Percentiles rank a stretch among this genome's conserved stretches.
Conservation (phyloP, 108 stramenopile genomes). For the Nitzschia sp. region DNA sequence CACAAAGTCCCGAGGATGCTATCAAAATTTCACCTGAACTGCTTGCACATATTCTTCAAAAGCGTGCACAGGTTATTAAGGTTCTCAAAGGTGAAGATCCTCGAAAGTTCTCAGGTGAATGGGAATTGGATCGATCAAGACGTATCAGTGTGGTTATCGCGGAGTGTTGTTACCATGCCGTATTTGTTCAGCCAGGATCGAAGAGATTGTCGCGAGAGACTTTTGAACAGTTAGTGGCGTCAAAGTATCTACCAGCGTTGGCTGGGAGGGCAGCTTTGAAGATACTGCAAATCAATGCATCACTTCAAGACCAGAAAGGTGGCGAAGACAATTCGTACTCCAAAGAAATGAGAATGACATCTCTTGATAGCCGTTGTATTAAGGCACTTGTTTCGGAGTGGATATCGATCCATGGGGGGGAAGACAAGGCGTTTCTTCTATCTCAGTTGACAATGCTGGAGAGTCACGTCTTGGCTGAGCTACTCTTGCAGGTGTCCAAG, state of each 20-base stretch:
- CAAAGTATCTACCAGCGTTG: slow-evolving; percentile 14
- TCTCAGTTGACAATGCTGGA: neutral
- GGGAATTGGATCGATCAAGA: slow-evolving; percentile 12
- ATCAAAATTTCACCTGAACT: slow-evolving; percentile 3
- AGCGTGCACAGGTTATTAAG: slow-evolving; percentile 23
- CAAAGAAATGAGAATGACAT: neutral
- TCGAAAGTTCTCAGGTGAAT: slow-evolving; percentile 13
- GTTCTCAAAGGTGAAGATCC: slow-evolving; percentile 17
- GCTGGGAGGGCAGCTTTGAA: slow-evolving; percentile 4
- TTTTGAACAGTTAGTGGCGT: slow-evolving; percentile 3
- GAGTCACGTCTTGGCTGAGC: slow-evolving; percentile 5
- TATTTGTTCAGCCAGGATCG: neutral
- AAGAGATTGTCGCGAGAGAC: neutral
- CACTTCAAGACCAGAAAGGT: neutral
- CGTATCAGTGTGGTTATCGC: slow-evolving; percentile 6
- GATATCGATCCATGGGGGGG: neutral
- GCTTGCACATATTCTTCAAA: slow-evolving; percentile 10
- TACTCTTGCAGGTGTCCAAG: neutral
- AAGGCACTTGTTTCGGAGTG: slow-evolving; percentile 5
- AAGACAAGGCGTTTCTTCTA: neutral
- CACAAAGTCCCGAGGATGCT: slow-evolving; percentile 12
- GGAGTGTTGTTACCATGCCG: slow-evolving; percentile 16
- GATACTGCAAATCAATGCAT: slow-evolving; percentile 9
- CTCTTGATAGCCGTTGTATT: slow-evolving; percentile 5
- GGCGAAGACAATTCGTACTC: neutral